These are phyloP conservation scores for Euphrasia confusa DNA, from an alignment of 257 asterid genomes.

Conservation along the genomic window DNA sequence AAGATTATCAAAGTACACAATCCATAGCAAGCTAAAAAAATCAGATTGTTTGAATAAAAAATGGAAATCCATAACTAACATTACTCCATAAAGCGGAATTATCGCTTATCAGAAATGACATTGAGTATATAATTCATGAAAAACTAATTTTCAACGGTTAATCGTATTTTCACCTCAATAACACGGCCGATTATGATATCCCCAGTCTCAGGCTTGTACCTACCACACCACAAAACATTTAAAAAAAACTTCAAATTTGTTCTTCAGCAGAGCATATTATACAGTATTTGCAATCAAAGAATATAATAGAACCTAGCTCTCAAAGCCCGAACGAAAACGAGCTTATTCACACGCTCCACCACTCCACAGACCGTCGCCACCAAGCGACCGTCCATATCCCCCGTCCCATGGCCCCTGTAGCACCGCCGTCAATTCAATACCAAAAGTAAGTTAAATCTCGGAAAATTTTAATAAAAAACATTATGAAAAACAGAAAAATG, in stretches of 20 bases:
- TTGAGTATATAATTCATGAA: not conserved
- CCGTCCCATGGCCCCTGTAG: slow-evolving; percentile 89
- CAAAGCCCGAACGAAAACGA: slow-evolving; percentile 71
- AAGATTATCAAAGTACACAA: slow-evolving; percentile 8
- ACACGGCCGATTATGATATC: slow-evolving; percentile 94
- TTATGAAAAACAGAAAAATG: not conserved
- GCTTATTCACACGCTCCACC: slow-evolving; percentile 91
- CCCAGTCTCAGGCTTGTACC: slow-evolving; percentile 94
- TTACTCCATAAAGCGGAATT: not conserved
- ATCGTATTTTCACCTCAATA: slow-evolving; percentile 55
- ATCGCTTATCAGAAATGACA: not conserved
- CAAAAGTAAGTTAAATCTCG: not conserved
- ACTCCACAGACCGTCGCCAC: slow-evolving; percentile 86
- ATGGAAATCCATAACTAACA: too few relatives aligned
- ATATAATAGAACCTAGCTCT: slow-evolving; percentile 59
- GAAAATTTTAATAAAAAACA: not conserved
- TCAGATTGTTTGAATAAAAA: too few relatives aligned
- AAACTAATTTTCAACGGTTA: not conserved
- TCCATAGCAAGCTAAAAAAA: not conserved
- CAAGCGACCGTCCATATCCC: slow-evolving; percentile 62
- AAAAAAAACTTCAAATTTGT: not conserved
- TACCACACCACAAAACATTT: slow-evolving; percentile 13
- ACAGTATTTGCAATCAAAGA: not conserved
- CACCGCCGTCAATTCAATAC: slow-evolving; percentile 23
- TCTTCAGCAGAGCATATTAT: not conserved